Percentiles rank a stretch among this genome's conserved stretches.
Conservation (phyloP, 2,329 filamentous ascomycete species). For the Sodiomyces alkalinus region DNA sequence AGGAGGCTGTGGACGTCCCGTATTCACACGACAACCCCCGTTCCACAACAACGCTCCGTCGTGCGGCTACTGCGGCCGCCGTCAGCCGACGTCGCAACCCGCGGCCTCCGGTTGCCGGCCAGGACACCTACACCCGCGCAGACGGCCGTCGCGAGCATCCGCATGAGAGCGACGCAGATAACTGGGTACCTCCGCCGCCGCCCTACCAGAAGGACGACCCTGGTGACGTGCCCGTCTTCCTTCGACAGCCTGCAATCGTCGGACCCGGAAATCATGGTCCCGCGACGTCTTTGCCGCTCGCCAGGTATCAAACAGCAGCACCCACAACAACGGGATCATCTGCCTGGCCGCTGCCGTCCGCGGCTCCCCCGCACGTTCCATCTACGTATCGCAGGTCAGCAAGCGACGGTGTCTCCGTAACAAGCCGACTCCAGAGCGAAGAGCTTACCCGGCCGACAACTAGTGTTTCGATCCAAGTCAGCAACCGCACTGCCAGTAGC, state of each 20-base stretch:
- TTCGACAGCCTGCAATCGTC: constrained; percentile 32
- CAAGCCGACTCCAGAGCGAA: no score
- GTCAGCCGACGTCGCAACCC: constrained; percentile 54
- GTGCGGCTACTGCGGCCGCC: constrained; percentile 63
- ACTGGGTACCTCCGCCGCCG: constrained; percentile 76
- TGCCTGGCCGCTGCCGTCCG: constrained; percentile 5
- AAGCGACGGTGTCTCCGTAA: no score
- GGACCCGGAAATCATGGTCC: no score
- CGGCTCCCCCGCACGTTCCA: constrained; percentile 1
- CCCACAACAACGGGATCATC: constrained; percentile 5
- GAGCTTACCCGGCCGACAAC: no score
- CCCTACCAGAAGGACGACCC: constrained; percentile 58
- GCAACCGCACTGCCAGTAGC: constrained; percentile 5
- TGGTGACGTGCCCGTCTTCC: constrained; percentile 37
- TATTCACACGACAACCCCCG: constrained; percentile 61
- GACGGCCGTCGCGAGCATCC: constrained; percentile 59
- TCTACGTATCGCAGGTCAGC: constrained; percentile 1
- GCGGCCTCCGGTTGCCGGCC: constrained; percentile 34
- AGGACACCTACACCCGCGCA: constrained; percentile 49
- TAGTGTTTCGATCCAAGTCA: constrained; percentile 4
- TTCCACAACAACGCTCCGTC: constrained; percentile 53
- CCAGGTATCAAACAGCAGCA: constrained; percentile 9
- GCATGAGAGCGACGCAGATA: constrained; percentile 76
- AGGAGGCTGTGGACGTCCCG: constrained; percentile 52
- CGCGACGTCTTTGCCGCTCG: constrained; percentile 12